Conservation (phyloP, 2,329 filamentous ascomycete species). For the Fusarium chaquense region DNA sequence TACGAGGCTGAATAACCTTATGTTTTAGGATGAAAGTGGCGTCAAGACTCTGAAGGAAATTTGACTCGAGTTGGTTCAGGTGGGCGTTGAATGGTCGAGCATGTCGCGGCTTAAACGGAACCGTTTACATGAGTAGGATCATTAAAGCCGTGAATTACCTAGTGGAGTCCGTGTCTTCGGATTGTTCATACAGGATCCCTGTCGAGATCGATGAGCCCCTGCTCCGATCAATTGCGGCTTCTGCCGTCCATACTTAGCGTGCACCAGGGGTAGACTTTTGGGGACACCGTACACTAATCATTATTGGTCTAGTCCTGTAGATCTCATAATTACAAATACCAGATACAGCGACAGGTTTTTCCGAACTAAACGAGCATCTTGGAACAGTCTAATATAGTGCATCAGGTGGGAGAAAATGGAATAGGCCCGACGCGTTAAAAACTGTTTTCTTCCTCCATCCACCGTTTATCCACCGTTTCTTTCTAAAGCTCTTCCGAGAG, state of each 20-base stretch:
- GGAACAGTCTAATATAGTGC: background rate
- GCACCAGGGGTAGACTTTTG: no score
- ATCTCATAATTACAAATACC: background rate
- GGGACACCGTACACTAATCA: background rate
- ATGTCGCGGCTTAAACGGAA: no score
- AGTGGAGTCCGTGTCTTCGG: no score
- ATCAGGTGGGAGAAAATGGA: background rate
- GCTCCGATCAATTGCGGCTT: background rate
- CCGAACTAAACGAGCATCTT: background rate
- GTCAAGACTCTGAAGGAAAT: background rate
- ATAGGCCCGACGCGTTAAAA: no score
- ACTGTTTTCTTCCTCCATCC: background rate
- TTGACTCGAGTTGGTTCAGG: background rate
- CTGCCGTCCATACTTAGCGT: no score
- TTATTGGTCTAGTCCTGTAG: background rate
- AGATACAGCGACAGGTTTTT: background rate
- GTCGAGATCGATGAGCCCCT: no score
- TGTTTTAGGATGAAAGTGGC: no score
- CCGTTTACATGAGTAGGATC: no score
- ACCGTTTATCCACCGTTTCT: background rate
- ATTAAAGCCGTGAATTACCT: no score
- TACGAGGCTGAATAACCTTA: background rate
- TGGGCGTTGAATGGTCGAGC: background rate
- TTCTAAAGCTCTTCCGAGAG: background rate
- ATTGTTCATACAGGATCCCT: no score